Evolutionary conservation across 1,284 basidiomycete genomes (phyloP).

Genomic region (Sporisorium reilianum): DNA sequence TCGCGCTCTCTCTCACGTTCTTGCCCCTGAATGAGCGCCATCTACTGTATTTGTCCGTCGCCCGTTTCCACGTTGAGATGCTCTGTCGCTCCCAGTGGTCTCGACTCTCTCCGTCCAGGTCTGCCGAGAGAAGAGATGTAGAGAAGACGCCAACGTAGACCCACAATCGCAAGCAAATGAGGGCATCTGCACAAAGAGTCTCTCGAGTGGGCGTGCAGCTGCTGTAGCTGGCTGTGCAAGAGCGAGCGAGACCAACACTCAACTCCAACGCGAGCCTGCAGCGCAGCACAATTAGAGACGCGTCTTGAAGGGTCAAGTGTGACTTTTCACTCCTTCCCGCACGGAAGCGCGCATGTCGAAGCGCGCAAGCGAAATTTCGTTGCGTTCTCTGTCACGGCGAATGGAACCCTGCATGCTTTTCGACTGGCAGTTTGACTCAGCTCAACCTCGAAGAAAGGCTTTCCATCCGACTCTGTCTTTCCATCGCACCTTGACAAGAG

Average conservation of each 20-base stretch:
- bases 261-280: conserved; percentile 5
- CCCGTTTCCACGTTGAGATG: too few species aligned
- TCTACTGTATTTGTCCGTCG: background rate
- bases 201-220: background rate
- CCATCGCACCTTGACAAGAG: background rate
- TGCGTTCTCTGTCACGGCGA: background rate
- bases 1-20: background rate
- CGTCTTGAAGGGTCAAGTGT: conserved; percentile 21
- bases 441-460: background rate
- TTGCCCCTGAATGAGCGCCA: conserved; percentile 6
- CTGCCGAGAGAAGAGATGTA: background rate
- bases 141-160: background rate
- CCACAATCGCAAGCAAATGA: conserved; percentile 1
- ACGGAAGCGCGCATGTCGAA: conserved; percentile 11
- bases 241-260: conserved; percentile 12
- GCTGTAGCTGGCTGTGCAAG: background rate
- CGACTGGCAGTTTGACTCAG: background rate
- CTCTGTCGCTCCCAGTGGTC: background rate
- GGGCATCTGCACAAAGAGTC: too few species aligned
- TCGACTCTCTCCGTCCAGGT: background rate
- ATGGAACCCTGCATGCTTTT: conserved; percentile 27
- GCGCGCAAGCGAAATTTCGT: background rate
- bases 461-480: background rate
- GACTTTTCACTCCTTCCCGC: conserved; percentile 21
- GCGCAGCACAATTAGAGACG: conserved; percentile 17